phyloP scores from a whole-genome alignment of 1,284 basidiomycete genomes.

The Puccinia novopanici region DNA sequence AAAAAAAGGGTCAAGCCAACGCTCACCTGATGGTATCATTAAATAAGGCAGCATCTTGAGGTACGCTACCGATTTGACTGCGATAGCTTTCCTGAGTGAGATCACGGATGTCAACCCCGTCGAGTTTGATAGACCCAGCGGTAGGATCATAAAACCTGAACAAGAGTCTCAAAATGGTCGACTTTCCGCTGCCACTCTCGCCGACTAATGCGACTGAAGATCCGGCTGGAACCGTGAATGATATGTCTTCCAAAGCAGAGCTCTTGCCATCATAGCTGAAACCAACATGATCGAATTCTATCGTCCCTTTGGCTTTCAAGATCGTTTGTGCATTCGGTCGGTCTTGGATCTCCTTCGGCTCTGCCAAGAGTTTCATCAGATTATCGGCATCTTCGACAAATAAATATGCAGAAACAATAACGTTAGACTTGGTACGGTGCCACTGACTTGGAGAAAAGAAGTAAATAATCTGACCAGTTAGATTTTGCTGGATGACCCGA shows the following conservation, averaged over 20 bases:
- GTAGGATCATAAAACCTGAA: slow-evolving; percentile 86
- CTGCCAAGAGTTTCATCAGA: slow-evolving; percentile 59
- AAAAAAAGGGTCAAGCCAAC: slow-evolving; percentile 57
- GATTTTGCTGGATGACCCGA: slow-evolving; percentile 59
- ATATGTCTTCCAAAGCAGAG: slow-evolving; percentile 73
- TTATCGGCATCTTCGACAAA: slow-evolving; percentile 57
- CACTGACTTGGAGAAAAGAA: not conserved
- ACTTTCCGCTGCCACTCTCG: slow-evolving; percentile 62
- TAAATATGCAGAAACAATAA: not conserved
- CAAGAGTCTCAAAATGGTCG: slow-evolving; percentile 74
- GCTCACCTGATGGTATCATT: slow-evolving; percentile 69
- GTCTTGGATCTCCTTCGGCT: slow-evolving; percentile 73
- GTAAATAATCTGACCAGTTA: slow-evolving; percentile 63
- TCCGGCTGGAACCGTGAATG: slow-evolving; percentile 78
- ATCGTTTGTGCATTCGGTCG: slow-evolving; percentile 73
- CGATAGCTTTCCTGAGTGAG: slow-evolving; percentile 76
- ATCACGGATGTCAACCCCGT: slow-evolving; percentile 80
- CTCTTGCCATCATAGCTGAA: slow-evolving; percentile 71
- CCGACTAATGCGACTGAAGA: slow-evolving; percentile 75
- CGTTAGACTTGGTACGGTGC: not conserved
- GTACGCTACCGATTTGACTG: slow-evolving; percentile 77
- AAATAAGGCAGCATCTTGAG: slow-evolving; percentile 79
- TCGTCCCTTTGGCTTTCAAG: slow-evolving; percentile 71
- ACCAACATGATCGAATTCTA: slow-evolving; percentile 68
- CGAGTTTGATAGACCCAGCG: slow-evolving; percentile 69